A percentile compares a stretch with the other conserved stretches of the same genome.
Evolutionary conservation across 2,329 filamentous ascomycete species (phyloP).

Genomic region (Lasiodiplodia theobromae): DNA sequence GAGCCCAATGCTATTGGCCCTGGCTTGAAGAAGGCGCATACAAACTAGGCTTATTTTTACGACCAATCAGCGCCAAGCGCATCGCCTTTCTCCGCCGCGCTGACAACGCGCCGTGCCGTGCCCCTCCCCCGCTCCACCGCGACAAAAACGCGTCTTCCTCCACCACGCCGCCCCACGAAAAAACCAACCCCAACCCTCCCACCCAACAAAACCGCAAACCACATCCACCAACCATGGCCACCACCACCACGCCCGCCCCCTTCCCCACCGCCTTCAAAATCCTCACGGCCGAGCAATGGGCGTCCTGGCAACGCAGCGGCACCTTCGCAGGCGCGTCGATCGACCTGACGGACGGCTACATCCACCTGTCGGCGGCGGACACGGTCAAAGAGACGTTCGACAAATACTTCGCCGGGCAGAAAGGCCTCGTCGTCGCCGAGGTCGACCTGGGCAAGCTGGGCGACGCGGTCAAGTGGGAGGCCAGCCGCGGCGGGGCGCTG

Average conservation of each 20-base stretch:
- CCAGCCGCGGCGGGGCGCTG: constrained; percentile 25
- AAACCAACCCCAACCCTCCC: background rate
- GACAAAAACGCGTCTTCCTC: too few species aligned
- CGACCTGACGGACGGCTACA: constrained; percentile 33
- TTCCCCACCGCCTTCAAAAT: constrained; percentile 31
- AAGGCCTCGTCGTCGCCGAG: constrained; percentile 30
- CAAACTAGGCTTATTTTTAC: too few species aligned
- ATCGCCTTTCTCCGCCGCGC: too few species aligned
- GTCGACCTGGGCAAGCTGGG: constrained; percentile 30
- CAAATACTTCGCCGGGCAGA: constrained; percentile 28
- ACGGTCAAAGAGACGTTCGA: constrained; percentile 31
- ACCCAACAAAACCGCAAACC: background rate
- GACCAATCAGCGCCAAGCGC: too few species aligned
- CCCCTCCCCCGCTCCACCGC: too few species aligned
- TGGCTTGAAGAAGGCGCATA: too few species aligned
- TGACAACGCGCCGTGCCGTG: too few species aligned
- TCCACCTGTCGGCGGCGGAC: constrained; percentile 32
- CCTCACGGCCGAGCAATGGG: constrained; percentile 30
- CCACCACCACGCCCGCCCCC: constrained; percentile 14
- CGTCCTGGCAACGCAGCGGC: constrained; percentile 22
- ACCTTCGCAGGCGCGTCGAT: constrained; percentile 31
- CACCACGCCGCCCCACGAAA: background rate
- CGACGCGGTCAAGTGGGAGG: constrained; percentile 32
- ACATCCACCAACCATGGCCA: background rate
- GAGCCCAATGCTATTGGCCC: too few species aligned